Percentiles rank a stretch among this genome's conserved stretches.
phyloP scores from a whole-genome alignment of 257 asterid genomes.

The Fraxinus anomala region DNA sequence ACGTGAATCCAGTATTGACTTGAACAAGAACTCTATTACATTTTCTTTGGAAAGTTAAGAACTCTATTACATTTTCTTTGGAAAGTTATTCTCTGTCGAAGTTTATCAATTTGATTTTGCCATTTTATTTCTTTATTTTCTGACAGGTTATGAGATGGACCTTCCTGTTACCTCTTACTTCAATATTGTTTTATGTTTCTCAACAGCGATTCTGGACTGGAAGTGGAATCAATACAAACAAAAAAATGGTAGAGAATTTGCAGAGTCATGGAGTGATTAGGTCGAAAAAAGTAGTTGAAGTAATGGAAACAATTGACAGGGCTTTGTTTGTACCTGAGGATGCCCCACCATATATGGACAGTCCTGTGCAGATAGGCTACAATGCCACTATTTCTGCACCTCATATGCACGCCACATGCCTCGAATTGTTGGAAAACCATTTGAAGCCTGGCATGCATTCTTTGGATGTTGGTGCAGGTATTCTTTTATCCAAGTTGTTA shows the following conservation, averaged over 20 bases:
- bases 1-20: background rate
- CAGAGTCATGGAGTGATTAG: constrained; percentile 53
- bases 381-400: constrained; percentile 97
- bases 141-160: constrained; percentile 44
- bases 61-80: background rate
- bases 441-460: constrained; percentile 93
- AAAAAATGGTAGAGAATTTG: constrained; percentile 64
- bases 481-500: background rate
- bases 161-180: constrained; percentile 40
- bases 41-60: background rate
- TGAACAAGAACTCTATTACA: background rate
- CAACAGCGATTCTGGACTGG: constrained; percentile 66
- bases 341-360: constrained; percentile 69
- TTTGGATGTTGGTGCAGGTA: constrained; percentile 93
- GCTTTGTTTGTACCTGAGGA: constrained; percentile 87
- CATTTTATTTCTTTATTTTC: constrained; percentile 16
- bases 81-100: background rate
- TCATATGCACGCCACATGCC: constrained; percentile 98
- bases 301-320: constrained; percentile 83
- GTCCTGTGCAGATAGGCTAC: constrained; percentile 81
- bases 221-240: constrained; percentile 45
- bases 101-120: constrained; percentile 12
- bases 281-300: constrained; percentile 66
- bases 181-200: constrained; percentile 46
- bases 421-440: constrained; percentile 74